Evolutionary conservation across 2,329 filamentous ascomycete species (phyloP), one percentile per base, ranked within the genome.

Genomic region (Fusarium sp.): DNA sequence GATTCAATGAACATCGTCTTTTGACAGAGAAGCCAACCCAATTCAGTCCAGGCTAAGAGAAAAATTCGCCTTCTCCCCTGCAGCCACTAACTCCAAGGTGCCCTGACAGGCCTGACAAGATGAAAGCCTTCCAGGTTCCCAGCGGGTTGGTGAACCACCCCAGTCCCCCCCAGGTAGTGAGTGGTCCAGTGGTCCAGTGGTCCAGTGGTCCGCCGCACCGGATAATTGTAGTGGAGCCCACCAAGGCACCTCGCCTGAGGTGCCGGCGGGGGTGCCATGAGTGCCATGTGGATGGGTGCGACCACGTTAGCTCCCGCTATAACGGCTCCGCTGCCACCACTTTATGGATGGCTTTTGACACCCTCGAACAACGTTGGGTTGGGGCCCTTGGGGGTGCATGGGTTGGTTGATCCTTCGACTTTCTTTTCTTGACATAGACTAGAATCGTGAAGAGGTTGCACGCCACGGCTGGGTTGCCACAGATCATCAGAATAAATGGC

Each of bases 401-500:
- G 39, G 19, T 24, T 24, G 24, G 24, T 33, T 32, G 24, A 67
- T 58, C 52, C 45, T 54, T 37, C 20, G n/a, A 39, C 19, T 44
- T 14, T 30, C 28, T 46, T 17, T 63, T 44, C 55, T 41, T 47
- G 32, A 43, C 22, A 47, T 41, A 43, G 22, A 22, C 22, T 22
- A 22, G 51, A 40, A 50, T 40, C 24, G 17, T 35, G 46, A 61
- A 56, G 46, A 68, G 66, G 67, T 61, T 68, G 67, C 50, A 70
- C 67, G 66, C 58, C 67, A 68, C 65, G n/a, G 35, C 30, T 33
- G 30, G 40, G 39, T 50, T 43, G 59, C 49, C 63, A 55, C 50
- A 65, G 44, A 55, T 56, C 54, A 32, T 56, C 30, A 40, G 53
- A 46, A 47, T 54, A 69, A 69, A 69, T 69, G 57, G 67, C 67